Percentiles rank a stretch among this genome's conserved stretches.
phyloP scores from a whole-genome alignment of 352 stramenopile genomes.

The Nothophytophthora sp. region DNA sequence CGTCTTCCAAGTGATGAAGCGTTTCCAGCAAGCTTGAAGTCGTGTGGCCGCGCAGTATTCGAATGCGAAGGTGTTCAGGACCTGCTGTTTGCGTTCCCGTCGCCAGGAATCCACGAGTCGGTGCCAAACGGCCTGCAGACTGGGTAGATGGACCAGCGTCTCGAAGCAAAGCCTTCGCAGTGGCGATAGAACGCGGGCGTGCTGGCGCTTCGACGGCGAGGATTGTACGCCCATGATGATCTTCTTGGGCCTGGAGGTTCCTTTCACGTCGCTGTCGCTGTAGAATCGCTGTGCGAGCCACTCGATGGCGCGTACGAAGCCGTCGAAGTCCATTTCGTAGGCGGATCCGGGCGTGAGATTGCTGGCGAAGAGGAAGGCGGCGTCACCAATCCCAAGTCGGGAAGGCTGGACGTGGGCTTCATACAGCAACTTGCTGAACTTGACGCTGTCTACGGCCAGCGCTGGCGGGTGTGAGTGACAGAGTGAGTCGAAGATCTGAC shows the following conservation, averaged over 20 bases:
- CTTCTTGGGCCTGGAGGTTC: not conserved
- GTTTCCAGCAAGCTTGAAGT: conserved; percentile 43
- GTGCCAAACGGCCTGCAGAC: conserved; percentile 39
- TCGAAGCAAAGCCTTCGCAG: conserved; percentile 49
- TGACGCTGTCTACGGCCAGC: conserved; percentile 62
- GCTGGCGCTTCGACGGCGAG: conserved; percentile 18
- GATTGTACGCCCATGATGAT: conserved; percentile 8
- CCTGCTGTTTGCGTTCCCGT: conserved; percentile 29
- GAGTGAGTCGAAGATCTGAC: conserved; percentile 41
- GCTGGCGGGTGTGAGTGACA: conserved; percentile 52
- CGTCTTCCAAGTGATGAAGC: conserved; percentile 18
- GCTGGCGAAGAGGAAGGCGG: conserved; percentile 60
- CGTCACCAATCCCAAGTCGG: conserved; percentile 57
- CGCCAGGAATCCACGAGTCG: conserved; percentile 54
- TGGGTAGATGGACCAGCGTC: conserved; percentile 42
- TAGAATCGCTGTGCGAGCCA: conserved; percentile 42
- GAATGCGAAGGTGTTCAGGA: conserved; percentile 24
- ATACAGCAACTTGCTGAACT: conserved; percentile 77
- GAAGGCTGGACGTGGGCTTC: conserved; percentile 55
- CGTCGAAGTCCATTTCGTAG: conserved; percentile 64
- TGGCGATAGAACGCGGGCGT: not conserved
- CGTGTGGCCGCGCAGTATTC: conserved; percentile 56
- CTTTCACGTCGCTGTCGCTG: not conserved
- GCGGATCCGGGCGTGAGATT: conserved; percentile 36
- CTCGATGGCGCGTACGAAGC: conserved; percentile 44